Evolutionary conservation across 768 basidiomycete genomes (phyloP), one percentile per base, ranked within the genome.

Genomic region (Rhizopogon sp.): DNA sequence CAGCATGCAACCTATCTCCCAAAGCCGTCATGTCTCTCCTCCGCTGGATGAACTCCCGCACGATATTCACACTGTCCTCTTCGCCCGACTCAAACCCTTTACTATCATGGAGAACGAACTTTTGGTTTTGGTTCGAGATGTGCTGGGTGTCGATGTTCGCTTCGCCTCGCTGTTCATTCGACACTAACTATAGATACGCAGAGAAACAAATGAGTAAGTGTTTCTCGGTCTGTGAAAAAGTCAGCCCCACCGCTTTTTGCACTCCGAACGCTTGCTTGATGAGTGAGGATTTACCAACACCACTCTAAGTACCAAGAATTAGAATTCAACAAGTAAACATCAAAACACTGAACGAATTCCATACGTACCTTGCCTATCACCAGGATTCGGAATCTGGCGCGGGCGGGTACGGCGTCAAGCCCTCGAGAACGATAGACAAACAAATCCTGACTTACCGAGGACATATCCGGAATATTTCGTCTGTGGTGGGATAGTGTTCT

Each of bases 11-110:
- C 35, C 39, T 28, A 17, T 61, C 45, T 31, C 33, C 33, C n/a
- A 52, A 39, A 35, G 40, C 42, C 9, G 14, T 4, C 41, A 9
- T 39, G 1, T 39, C 17, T 13, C 39, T 60, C 28, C 60, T 41
- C 11, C 50, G 22, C 3, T 58, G 20, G 37, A 61, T 60, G 50
- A 60, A 61, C 28, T 17, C 29, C n/a, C 10, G 29, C 22, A 61
- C 59, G 11, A 35, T 39, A 1, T 57, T n/a, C 25, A 60, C 14
- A 20, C 31, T 60, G 42, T 31, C 31, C 22, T 17, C 9, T 7
- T 51, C 53, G 13, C 59, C 59, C 11, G 60, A 47, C 49, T 60
- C 59, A 17, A 60, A 60, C 6, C 59, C 59, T 56, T 43, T 28
- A 29, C 60, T 61, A 37, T 60, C 55, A 14, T 60, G 59, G 6